phyloP scores from a whole-genome alignment of 306 rosid genomes.

The Cicer cuneatum region DNA sequence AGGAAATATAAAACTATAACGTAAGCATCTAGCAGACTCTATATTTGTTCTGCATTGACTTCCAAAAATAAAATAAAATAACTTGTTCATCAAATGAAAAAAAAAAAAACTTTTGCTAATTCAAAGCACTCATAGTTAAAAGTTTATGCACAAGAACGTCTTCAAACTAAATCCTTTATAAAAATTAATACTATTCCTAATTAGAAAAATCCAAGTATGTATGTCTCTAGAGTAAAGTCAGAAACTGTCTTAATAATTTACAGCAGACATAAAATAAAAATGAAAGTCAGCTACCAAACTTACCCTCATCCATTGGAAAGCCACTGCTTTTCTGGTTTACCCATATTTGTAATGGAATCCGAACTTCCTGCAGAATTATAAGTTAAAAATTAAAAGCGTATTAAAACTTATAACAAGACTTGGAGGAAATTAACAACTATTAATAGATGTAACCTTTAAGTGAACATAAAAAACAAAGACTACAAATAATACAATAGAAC shows the following conservation, averaged over 20 bases:
- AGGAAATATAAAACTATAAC: slow-evolving; percentile 20
- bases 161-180: slow-evolving; percentile 5
- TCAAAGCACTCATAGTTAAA: slow-evolving; percentile 1
- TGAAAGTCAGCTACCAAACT: slow-evolving; percentile 55
- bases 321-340: slow-evolving; percentile 82
- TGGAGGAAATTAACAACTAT: not conserved
- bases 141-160: not conserved
- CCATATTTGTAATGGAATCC: slow-evolving; percentile 91
- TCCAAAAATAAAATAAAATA: slow-evolving; percentile 20
- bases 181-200: slow-evolving; percentile 26
- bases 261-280: slow-evolving; percentile 27
- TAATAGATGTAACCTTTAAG: slow-evolving; percentile 16
- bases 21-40: slow-evolving; percentile 10
- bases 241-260: slow-evolving; percentile 16
- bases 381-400: slow-evolving; percentile 41
- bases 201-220: not conserved
- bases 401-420: slow-evolving; percentile 4
- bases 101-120: slow-evolving; percentile 2
- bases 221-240: slow-evolving; percentile 20
- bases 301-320: slow-evolving; percentile 71
- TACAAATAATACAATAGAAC: not conserved
- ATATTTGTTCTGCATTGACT: slow-evolving; percentile 21
- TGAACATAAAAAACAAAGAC: slow-evolving; percentile 17
- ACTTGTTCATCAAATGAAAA: not conserved
- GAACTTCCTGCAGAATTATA: slow-evolving; percentile 74